Conservation (phyloP, 169 alveolate species). For the Theileria luwenshuni region DNA sequence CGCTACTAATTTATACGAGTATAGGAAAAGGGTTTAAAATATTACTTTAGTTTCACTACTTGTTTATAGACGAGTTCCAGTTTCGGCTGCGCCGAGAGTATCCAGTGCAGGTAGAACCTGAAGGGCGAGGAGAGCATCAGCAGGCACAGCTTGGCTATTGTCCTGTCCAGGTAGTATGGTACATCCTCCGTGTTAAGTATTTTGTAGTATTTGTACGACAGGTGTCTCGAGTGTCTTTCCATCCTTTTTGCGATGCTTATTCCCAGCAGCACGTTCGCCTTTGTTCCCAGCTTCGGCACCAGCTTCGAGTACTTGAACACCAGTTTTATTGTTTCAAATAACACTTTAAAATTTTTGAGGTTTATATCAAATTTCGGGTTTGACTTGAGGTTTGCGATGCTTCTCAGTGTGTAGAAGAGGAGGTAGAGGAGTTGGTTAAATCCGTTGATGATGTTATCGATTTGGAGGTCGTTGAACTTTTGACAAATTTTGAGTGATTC, state of each 20-base stretch:
- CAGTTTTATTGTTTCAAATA: background rate
- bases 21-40: slow-evolving; percentile 18
- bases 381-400: background rate
- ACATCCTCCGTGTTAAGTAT: background rate
- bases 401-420: background rate
- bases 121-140: slow-evolving; percentile 14
- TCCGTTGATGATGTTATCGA: slow-evolving; percentile 8
- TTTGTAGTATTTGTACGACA: background rate
- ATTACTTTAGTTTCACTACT: slow-evolving; percentile 16
- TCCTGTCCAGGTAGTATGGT: background rate
- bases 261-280: background rate
- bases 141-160: background rate
- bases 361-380: background rate
- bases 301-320: background rate
- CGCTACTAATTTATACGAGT: slow-evolving; percentile 36
- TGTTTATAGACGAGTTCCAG: slow-evolving; percentile 24
- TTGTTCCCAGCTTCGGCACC: slow-evolving; percentile 14
- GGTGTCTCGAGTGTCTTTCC: slow-evolving; percentile 1
- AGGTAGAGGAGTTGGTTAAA: slow-evolving; percentile 9
- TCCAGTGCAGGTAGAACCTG: slow-evolving; percentile 33
- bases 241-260: slow-evolving; percentile 1
- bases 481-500: background rate
- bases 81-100: slow-evolving; percentile 6
- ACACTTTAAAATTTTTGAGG: background rate
- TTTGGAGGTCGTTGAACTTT: background rate